Evolutionary conservation across 2,329 filamentous ascomycete genomes (phyloP).

Genomic region (Paecilomyces formosus): DNA sequence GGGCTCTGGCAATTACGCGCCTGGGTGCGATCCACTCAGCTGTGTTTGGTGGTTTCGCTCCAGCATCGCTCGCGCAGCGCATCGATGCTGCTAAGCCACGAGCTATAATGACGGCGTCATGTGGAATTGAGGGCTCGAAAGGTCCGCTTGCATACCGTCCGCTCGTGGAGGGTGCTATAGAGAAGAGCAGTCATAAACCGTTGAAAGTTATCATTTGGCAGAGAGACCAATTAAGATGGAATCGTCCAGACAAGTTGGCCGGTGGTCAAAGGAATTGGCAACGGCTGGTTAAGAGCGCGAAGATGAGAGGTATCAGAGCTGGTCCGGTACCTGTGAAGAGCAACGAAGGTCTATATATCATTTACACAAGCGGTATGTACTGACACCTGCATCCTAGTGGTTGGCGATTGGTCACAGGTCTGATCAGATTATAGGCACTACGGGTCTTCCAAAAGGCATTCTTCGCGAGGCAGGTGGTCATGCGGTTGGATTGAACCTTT

Average conservation of each 20-base stretch:
- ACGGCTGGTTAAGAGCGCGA: slow-evolving; percentile 63
- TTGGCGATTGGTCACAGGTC: background rate
- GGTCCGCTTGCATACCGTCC: slow-evolving; percentile 69
- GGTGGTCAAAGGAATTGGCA: slow-evolving; percentile 76
- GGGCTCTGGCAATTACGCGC: slow-evolving; percentile 71
- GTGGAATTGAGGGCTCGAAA: slow-evolving; percentile 82
- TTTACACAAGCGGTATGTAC: slow-evolving; percentile 63
- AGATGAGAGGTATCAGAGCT: slow-evolving; percentile 58
- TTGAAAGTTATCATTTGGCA: slow-evolving; percentile 74
- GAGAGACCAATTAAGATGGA: slow-evolving; percentile 68
- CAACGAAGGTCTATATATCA: slow-evolving; percentile 77
- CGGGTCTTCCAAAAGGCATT: slow-evolving; percentile 75
- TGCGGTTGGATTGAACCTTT: slow-evolving; percentile 75
- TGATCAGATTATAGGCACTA: slow-evolving; percentile 51
- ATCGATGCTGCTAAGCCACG: slow-evolving; percentile 75
- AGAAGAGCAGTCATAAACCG: slow-evolving; percentile 63
- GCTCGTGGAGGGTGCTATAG: slow-evolving; percentile 67
- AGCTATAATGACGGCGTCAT: slow-evolving; percentile 79
- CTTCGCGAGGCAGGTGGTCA: slow-evolving; percentile 77
- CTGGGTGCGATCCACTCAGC: slow-evolving; percentile 85
- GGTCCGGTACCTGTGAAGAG: slow-evolving; percentile 71
- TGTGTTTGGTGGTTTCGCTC: slow-evolving; percentile 88
- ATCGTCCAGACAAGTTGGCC: slow-evolving; percentile 55
- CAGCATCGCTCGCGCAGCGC: slow-evolving; percentile 72
- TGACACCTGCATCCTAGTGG: background rate